A percentile compares a stretch with the other conserved stretches of the same genome.
Conservation (phyloP, 192 early-diverging fungal genomes). For the Entomortierella lignicola region DNA sequence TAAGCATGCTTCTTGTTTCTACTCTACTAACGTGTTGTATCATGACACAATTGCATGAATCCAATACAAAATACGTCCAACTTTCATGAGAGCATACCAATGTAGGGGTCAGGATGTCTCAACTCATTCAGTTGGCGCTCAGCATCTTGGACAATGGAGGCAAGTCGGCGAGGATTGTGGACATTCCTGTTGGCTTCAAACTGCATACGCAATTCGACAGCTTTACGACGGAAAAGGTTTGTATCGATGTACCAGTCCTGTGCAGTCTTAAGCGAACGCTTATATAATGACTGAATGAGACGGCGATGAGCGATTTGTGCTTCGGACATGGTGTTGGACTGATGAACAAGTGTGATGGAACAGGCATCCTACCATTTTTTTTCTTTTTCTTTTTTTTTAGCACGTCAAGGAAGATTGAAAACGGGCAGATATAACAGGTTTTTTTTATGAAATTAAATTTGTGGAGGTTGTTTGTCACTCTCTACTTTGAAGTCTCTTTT, state of each 20-base stretch:
- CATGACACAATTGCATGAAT: no score
- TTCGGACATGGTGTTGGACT: constrained; percentile 47
- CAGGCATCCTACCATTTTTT: no score
- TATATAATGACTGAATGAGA: constrained; percentile 87
- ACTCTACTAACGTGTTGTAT: no score
- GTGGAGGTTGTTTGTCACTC: no score
- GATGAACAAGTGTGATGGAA: not conserved
- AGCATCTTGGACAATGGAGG: constrained; percentile 71
- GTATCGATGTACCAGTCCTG: constrained; percentile 93
- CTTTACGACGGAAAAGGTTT: constrained; percentile 80
- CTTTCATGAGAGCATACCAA: constrained; percentile 59
- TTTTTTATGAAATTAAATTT: not conserved
- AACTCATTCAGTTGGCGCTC: constrained; percentile 80
- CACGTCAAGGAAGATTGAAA: no score
- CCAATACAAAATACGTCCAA: no score
- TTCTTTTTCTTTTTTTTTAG: no score
- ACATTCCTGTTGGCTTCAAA: constrained; percentile 87
- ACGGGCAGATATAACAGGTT: no score
- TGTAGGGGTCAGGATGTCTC: constrained; percentile 87
- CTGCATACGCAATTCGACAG: constrained; percentile 82
- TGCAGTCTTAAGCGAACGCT: constrained; percentile 81
- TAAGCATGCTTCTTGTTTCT: no score
- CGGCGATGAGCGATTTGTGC: constrained; percentile 69
- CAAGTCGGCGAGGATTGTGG: constrained; percentile 76
- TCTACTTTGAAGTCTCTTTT: constrained; percentile 44